Percentiles rank a stretch among this genome's conserved stretches.
Conservation (phyloP, 345 rosid species). For the Gossypium bickii region DNA sequence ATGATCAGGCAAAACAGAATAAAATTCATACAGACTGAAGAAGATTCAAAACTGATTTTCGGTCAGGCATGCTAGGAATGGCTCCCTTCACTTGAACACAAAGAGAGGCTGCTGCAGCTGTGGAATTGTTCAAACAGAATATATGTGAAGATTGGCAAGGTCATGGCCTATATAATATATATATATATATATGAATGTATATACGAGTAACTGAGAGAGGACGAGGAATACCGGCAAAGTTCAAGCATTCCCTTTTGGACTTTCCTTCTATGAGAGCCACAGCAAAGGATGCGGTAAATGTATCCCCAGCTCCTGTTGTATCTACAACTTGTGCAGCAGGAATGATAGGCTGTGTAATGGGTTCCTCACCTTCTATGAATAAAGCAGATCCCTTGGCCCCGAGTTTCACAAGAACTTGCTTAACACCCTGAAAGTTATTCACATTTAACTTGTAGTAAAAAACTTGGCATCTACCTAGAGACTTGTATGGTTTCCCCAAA, state of each 20-base stretch:
- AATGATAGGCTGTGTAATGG: conserved; percentile 68
- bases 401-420: conserved; percentile 84
- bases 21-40: conserved; percentile 41
- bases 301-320: conserved; percentile 98
- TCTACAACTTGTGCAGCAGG: conserved; percentile 67
- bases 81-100: conserved; percentile 97
- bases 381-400: conserved; percentile 85
- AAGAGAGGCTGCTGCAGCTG: conserved; percentile 97
- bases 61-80: conserved; percentile 87
- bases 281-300: conserved; percentile 92
- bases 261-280: conserved; percentile 91
- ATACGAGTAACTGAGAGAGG: not conserved
- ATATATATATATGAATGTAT: not conserved
- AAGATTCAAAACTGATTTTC: conserved; percentile 58
- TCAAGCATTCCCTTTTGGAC: conserved; percentile 62
- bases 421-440: conserved; percentile 60
- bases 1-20: not conserved
- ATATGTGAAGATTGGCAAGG: not conserved
- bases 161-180: not conserved
- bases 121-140: not conserved
- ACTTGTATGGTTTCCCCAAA: not conserved
- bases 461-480: not conserved
- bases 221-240: conserved; percentile 67
- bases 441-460: not conserved
- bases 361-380: conserved; percentile 64